Evolutionary conservation across 2,329 filamentous ascomycete genomes (phyloP), one percentile per base, ranked within the genome.

Genomic region (Calonectria pseudoturangicola): DNA sequence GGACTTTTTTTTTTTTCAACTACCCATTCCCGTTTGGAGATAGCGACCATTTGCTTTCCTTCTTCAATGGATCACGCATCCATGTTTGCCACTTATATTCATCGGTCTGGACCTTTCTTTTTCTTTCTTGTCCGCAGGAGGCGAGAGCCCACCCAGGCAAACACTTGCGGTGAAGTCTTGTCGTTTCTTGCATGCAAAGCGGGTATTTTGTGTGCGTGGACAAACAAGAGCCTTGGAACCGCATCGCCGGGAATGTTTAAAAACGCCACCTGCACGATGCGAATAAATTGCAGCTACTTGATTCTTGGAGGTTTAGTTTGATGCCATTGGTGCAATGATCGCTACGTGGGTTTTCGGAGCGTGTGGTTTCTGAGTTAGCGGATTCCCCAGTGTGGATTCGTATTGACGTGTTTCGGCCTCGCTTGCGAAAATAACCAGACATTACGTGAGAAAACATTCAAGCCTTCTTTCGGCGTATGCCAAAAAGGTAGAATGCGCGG

Each of bases 1-100:
- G 54, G 36, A 15, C n/a, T 16, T 41, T 58, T 58, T 58, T 58
- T 16, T 41, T 58, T 58, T 41, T 39, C 54, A 41, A 58, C n/a
- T 13, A 33, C 30, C 30, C 30, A 56, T 56, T 56, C 51, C 51
- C 15, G 30, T 16, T 36, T 25, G 30, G 30, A 33, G 54, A 41
- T 15, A 36, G 10, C 3, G 33, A 27, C 54, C 33, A 58, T 58
- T 12, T 9, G 21, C 21, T 58, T 25, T 33, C 33, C 25, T 58
- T 8, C 18, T 21, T n/a, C 5, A 12, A 58, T 10, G 33, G 21
- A 25, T 15, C 54, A 21, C 54, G 13, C 8, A 25, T 58, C 13
- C 21, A 12, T 21, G 41, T 27, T 33, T 27, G 4, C 8, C 33
- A 41, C 33, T 36, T 58, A 4, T 9, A 8, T 27, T 25, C 3